These are phyloP conservation scores for Panicum miliaceum DNA, from an alignment of 176 grass and related monocot species.

Conservation along the genomic window DNA sequence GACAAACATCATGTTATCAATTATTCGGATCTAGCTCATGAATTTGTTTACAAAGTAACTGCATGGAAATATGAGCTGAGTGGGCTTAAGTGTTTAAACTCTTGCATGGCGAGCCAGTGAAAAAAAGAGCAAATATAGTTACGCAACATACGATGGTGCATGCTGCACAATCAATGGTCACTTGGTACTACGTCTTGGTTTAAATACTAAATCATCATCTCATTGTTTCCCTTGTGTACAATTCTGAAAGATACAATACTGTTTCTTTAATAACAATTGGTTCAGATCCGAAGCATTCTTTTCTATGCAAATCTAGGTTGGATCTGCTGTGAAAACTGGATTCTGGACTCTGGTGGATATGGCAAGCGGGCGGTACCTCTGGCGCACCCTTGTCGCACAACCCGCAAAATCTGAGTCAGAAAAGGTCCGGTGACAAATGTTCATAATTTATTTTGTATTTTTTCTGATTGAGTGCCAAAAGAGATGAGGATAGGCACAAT, in stretches of 20 bases:
- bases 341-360: slow-evolving; percentile 97
- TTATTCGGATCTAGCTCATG: not conserved
- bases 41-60: not conserved
- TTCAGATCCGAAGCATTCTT: not conserved
- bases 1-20: not conserved
- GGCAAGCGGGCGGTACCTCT: slow-evolving; percentile 89
- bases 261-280: not conserved
- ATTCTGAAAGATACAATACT: slow-evolving; percentile 13
- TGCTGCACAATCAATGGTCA: not conserved
- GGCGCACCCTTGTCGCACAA: slow-evolving; percentile 70
- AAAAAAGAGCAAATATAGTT: not conserved
- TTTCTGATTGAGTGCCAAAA: not conserved
- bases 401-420: slow-evolving; percentile 43
- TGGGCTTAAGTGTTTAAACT: not conserved
- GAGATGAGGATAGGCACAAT: not conserved
- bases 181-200: not conserved
- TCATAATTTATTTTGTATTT: slow-evolving; percentile 8
- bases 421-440: slow-evolving; percentile 49
- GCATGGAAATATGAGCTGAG: not conserved
- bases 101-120: not conserved
- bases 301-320: slow-evolving; percentile 56
- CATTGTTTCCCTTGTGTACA: slow-evolving; percentile 4
- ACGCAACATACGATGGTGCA: not conserved
- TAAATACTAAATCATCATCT: not conserved
- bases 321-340: slow-evolving; percentile 61